phyloP scores from a whole-genome alignment of 805 yeast genomes.

The Cyberlindnera veronae region DNA sequence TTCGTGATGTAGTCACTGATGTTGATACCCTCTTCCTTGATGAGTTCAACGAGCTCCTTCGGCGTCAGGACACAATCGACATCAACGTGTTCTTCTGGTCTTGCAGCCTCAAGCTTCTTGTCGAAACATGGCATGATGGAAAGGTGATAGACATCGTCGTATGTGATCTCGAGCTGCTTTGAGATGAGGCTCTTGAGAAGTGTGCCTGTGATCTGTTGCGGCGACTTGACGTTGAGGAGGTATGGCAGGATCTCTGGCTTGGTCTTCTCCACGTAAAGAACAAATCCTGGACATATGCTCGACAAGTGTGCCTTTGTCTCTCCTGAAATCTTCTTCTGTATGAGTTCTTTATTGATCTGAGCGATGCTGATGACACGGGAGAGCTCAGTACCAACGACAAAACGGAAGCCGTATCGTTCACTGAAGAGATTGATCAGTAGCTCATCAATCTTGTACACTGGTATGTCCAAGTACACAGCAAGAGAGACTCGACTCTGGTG shows the following conservation, averaged over 20 bases:
- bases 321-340: conserved; percentile 9
- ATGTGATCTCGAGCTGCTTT: conserved; percentile 29
- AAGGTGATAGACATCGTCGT: conserved; percentile 62
- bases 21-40: conserved; percentile 49
- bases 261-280: conserved; percentile 91
- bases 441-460: conserved; percentile 56
- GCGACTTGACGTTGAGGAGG: conserved; percentile 74
- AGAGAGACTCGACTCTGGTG: conserved; percentile 86
- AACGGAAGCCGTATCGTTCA: conserved; percentile 59
- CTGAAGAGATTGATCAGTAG: conserved; percentile 56
- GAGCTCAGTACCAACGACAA: conserved; percentile 79
- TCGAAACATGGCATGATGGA: conserved; percentile 97
- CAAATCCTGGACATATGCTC: conserved; percentile 94
- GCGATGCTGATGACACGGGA: conserved; percentile 69
- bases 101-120: conserved; percentile 89
- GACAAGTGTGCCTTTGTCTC: conserved; percentile 37
- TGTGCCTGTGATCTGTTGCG: conserved; percentile 90
- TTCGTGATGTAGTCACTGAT: conserved; percentile 29
- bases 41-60: conserved; percentile 72
- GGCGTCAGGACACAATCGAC: conserved; percentile 96
- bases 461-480: conserved; percentile 58
- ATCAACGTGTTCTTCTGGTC: conserved; percentile 55
- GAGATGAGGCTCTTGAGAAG: conserved; percentile 54
- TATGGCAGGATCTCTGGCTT: conserved; percentile 78
- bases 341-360: conserved; percentile 42